Conservation (phyloP, 225 moss, liverwort and hornwort genomes). For the Anthoceros angustus region DNA sequence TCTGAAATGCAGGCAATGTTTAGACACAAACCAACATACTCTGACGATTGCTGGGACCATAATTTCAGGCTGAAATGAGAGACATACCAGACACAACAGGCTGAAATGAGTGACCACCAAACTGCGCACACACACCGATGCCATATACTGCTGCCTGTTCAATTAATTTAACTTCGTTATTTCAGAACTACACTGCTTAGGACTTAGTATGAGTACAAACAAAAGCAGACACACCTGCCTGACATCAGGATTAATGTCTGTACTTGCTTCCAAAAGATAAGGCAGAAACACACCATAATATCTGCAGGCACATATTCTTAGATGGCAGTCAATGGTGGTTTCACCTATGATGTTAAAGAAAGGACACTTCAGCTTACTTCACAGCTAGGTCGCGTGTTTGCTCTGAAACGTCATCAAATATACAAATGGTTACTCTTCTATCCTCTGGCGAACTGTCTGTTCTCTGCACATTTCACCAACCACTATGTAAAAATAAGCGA, state of each 20-base stretch:
- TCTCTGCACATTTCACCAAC: no score
- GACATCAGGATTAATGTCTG: constrained; percentile 68
- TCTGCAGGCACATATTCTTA: constrained; percentile 19
- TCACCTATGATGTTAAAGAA: neutral
- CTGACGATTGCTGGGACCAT: no score
- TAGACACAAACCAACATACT: no score
- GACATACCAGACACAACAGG: constrained; percentile 65
- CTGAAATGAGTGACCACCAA: constrained; percentile 69
- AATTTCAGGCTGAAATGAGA: no score
- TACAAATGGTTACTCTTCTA: constrained; percentile 91
- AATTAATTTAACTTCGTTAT: no score
- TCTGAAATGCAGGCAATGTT: no score
- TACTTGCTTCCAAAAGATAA: constrained; percentile 71
- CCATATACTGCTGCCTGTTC: constrained; percentile 93
- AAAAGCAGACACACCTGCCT: constrained; percentile 88
- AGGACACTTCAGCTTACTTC: constrained; percentile 29
- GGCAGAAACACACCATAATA: constrained; percentile 89
- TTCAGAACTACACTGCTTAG: no score
- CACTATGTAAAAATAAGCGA: no score
- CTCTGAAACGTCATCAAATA: constrained; percentile 97
- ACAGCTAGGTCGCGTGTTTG: constrained; percentile 84
- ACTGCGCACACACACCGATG: constrained; percentile 96
- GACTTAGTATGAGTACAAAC: no score
- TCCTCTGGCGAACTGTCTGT: constrained; percentile 85
- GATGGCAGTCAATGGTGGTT: neutral